phyloP scores from a whole-genome alignment of 2,329 filamentous ascomycete genomes.

The Colletotrichum ledebouriae region DNA sequence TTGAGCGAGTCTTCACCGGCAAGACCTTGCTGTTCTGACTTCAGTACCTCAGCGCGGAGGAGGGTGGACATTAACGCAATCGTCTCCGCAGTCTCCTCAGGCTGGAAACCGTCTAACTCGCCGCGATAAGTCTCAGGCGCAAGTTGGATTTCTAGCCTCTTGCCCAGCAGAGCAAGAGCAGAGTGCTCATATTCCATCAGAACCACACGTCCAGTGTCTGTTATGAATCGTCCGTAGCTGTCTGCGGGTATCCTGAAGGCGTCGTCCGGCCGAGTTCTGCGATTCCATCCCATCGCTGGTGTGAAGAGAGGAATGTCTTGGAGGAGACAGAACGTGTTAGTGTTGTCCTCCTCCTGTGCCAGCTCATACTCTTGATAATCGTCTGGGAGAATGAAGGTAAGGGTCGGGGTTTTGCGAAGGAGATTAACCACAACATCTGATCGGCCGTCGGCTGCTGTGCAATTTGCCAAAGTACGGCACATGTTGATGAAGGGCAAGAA shows the following conservation, averaged over 20 bases:
- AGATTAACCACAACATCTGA: slow-evolving; percentile 71
- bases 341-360: slow-evolving; percentile 87
- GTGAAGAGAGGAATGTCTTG: slow-evolving; percentile 75
- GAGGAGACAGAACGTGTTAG: slow-evolving; percentile 80
- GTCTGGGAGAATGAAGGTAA: slow-evolving; percentile 82
- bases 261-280: slow-evolving; percentile 60
- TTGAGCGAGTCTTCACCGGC: slow-evolving; percentile 45
- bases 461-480: slow-evolving; percentile 71
- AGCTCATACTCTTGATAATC: slow-evolving; percentile 82
- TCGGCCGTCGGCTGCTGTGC: slow-evolving; percentile 50
- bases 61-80: slow-evolving; percentile 81
- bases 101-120: slow-evolving; percentile 66
- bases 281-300: slow-evolving; percentile 59
- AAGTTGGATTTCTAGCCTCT: slow-evolving; percentile 77
- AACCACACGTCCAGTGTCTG: slow-evolving; percentile 81
- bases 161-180: slow-evolving; percentile 82
- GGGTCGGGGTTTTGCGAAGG: slow-evolving; percentile 76
- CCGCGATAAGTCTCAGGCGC: slow-evolving; percentile 67
- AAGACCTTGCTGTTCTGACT: slow-evolving; percentile 45
- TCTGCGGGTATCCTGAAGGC: slow-evolving; percentile 74
- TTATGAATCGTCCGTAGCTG: slow-evolving; percentile 80
- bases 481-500: slow-evolving; percentile 82
- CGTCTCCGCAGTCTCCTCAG: slow-evolving; percentile 78
- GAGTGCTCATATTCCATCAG: slow-evolving; percentile 85
- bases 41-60: slow-evolving; percentile 66